phyloP scores from a whole-genome alignment of 306 rosid genomes.

The Fragaria ananassa region DNA sequence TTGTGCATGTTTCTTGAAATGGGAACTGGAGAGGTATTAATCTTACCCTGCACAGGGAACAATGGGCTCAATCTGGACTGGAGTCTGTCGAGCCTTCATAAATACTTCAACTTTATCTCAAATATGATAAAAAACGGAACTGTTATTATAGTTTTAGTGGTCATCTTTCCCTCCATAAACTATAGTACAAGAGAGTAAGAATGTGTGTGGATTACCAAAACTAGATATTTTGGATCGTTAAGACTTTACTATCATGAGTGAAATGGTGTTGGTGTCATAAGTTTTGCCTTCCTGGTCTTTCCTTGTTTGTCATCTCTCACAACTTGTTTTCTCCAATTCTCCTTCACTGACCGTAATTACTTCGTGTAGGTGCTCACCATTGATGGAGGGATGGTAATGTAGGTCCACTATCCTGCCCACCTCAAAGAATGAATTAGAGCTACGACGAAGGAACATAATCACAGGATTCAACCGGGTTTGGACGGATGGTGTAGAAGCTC shows the following conservation, averaged over 20 bases:
- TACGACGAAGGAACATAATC: conserved; percentile 13
- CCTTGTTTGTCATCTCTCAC: background rate
- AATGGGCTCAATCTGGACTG: background rate
- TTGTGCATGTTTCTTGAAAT: background rate
- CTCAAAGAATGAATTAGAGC: conserved; percentile 9
- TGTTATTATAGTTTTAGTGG: background rate
- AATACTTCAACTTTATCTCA: background rate
- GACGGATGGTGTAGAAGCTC: conserved; percentile 20
- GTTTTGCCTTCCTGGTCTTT: background rate
- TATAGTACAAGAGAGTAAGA: background rate
- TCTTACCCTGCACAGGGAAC: background rate
- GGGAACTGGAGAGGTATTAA: background rate
- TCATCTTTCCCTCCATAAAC: background rate
- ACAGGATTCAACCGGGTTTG: conserved; percentile 13
- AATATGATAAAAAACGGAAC: background rate
- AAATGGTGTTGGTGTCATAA: background rate
- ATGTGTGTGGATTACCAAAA: background rate
- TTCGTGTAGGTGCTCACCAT: conserved; percentile 71
- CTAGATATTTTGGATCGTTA: background rate
- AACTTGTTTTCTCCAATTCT: background rate
- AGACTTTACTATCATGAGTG: background rate
- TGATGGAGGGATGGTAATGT: conserved; percentile 98
- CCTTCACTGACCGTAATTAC: background rate
- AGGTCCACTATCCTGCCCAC: conserved; percentile 20
- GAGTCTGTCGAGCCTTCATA: background rate